These are phyloP conservation scores for Penicillium sp. DNA, from an alignment of 2,329 filamentous ascomycete genomes.

Conservation along the genomic window DNA sequence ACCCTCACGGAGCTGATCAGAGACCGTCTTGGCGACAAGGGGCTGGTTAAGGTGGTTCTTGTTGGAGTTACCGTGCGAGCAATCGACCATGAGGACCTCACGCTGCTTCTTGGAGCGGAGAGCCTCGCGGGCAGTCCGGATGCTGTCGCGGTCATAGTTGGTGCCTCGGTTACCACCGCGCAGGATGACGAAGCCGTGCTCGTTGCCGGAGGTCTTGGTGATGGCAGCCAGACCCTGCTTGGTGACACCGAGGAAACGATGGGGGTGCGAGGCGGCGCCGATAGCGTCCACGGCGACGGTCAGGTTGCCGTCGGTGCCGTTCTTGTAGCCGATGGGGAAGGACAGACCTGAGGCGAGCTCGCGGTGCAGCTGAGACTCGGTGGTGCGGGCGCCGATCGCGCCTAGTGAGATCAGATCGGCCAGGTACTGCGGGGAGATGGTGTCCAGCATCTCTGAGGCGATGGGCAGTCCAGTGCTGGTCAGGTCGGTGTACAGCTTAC, in stretches of 20 bases:
- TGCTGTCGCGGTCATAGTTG: constrained; percentile 86
- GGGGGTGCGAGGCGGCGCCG: constrained; percentile 62
- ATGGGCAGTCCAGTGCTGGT: constrained; percentile 88
- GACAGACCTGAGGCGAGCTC: constrained; percentile 92
- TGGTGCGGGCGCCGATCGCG: constrained; percentile 92
- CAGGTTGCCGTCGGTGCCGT: constrained; percentile 91
- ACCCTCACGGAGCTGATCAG: constrained; percentile 80
- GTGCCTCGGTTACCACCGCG: constrained; percentile 87
- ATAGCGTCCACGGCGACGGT: constrained; percentile 94
- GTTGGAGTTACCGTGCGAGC: constrained; percentile 95
- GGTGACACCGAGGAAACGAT: constrained; percentile 98
- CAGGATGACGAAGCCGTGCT: constrained; percentile 96
- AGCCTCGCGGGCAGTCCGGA: constrained; percentile 73
- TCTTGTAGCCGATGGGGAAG: constrained; percentile 99
- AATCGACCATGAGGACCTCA: constrained; percentile 95
- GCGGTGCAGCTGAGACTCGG: constrained; percentile 92
- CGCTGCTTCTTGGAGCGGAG: constrained; percentile 79
- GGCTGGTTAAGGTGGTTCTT: constrained; percentile 98
- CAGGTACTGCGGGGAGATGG: constrained; percentile 96
- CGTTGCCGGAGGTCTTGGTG: constrained; percentile 87
- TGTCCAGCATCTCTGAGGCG: constrained; percentile 97
- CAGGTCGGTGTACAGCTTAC: constrained; percentile 89
- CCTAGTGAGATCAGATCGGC: constrained; percentile 94
- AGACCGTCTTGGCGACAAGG: constrained; percentile 77
- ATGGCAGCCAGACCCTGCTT: constrained; percentile 97